These are phyloP conservation scores for Fagopyrum esculentum DNA, from an alignment of 148 eudicot genomes.

Conservation along the genomic window DNA sequence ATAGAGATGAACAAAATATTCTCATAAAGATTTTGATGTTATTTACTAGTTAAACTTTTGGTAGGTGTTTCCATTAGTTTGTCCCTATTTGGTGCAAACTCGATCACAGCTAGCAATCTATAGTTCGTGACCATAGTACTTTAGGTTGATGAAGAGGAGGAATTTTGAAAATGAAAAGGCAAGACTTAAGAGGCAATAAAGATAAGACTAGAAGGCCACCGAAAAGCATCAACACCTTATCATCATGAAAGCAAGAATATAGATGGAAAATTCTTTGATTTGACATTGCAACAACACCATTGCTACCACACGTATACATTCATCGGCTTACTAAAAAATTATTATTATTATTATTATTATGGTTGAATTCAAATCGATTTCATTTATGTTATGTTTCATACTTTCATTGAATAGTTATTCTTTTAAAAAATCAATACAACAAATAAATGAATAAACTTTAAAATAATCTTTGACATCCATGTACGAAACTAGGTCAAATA, in stretches of 20 bases:
- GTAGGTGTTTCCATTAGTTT: not conserved
- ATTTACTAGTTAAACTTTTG: not conserved
- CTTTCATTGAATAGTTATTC: too few relatives aligned
- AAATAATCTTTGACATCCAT: too few relatives aligned
- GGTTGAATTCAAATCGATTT: too few relatives aligned
- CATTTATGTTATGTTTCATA: too few relatives aligned
- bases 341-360: too few relatives aligned
- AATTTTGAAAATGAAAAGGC: not conserved
- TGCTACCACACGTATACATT: not conserved
- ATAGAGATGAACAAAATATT: not conserved
- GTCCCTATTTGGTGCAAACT: not conserved
- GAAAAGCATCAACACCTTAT: conserved; percentile 63
- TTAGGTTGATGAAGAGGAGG: conserved; percentile 3
- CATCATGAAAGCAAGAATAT: conserved; percentile 59
- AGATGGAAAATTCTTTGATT: conserved; percentile 54
- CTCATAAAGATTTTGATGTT: not conserved
- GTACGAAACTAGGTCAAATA: too few relatives aligned
- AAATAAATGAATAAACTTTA: too few relatives aligned
- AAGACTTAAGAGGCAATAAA: not conserved
- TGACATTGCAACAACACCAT: conserved; percentile 68
- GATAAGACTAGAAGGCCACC: conserved; percentile 40
- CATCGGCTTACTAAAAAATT: not conserved
- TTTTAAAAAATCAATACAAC: too few relatives aligned
- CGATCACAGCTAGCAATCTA: conserved; percentile 8
- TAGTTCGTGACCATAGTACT: not conserved